Conservation (phyloP, 345 rosid genomes). For the Lepidium africanum region DNA sequence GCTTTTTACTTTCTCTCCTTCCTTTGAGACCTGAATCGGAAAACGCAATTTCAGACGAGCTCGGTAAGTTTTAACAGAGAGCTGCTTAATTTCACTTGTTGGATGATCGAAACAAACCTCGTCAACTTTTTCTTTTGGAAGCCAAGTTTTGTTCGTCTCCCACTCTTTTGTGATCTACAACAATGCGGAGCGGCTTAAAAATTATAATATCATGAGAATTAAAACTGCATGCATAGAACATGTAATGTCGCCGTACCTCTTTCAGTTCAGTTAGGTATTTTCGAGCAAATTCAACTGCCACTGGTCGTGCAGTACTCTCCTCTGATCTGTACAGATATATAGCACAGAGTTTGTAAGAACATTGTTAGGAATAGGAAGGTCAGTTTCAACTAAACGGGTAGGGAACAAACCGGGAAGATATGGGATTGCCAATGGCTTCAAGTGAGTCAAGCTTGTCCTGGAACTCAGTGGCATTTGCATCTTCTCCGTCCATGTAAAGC, state of each 20-base stretch:
- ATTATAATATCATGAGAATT: neutral
- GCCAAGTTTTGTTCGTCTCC: slow-evolving; percentile 82
- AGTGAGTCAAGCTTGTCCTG: slow-evolving; percentile 57
- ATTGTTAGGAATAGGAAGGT: neutral
- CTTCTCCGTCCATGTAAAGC: slow-evolving; percentile 96
- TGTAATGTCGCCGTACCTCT: slow-evolving; percentile 43
- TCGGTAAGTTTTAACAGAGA: neutral
- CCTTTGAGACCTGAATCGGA: slow-evolving; percentile 46
- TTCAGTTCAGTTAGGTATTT: slow-evolving; percentile 52
- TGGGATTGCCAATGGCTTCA: slow-evolving; percentile 69
- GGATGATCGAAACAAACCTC: slow-evolving; percentile 45
- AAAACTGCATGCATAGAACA: neutral
- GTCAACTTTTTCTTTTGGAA: slow-evolving; percentile 63
- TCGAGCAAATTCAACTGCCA: slow-evolving; percentile 51
- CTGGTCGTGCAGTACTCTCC: slow-evolving; percentile 82
- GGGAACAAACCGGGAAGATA: slow-evolving; percentile 60
- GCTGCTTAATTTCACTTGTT: neutral
- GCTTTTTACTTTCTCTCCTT: slow-evolving; percentile 53
- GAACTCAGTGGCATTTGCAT: slow-evolving; percentile 75
- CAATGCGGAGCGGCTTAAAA: neutral
- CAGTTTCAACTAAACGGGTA: neutral
- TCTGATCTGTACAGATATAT: slow-evolving; percentile 39
- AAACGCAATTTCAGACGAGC: neutral
- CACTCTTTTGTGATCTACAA: slow-evolving; percentile 62
- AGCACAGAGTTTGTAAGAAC: neutral